Base-by-base conservation (phyloP, 2,329 filamentous ascomycete species). In the Apiospora koreana region DNA sequence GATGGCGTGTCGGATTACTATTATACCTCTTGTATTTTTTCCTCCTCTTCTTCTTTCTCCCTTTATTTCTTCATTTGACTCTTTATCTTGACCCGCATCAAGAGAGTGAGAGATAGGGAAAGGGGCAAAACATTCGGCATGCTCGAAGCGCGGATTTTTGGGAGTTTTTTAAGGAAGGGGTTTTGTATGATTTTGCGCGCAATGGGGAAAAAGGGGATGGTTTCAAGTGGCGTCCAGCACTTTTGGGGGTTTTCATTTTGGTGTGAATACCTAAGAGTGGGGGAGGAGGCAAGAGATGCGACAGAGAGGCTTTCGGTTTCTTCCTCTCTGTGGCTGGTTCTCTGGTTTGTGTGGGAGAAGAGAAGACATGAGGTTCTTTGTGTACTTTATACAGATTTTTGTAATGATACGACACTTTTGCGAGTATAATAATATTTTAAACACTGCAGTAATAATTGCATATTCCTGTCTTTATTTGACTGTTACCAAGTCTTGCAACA, bases 401-500 rank as follows among this genome's bases (percentile, higher is more conserved):
- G 54, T 62, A 62, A 62, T 62, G 54, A 38, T 62, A 38, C 54
- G 54, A 38, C 21, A 62, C 54, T 62, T 62, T 62, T n/a, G 54
- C 54, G 54, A 62, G 54, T 62, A 62, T 38, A 62, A 12, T 62
- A 62, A 62, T 62, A 62, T n/a, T 18, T 62, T 38, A 16, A 62
- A 38, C 18, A 62, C 31, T 62, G n/a, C 21, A 2, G 12, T 12
- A 16, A n/a, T 5, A 12, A 62, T 14, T 43, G 41, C 2, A 16
- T 16, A 16, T 43, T 43, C 12, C 14, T 12, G 14, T 16, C 14
- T 16, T 16, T 3, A 18, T 18, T 43, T 16, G 12, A 43, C 16
- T 5, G 12, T 16, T 43, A 18, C 38, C 2, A 38, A 9, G 4
- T 41, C 38, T 41, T 12, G 38, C 9, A 5, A 41, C 38, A n/a